Base-by-base conservation (phyloP, 2,329 filamentous ascomycete genomes). In the Nothophaeocryptopus gaeumannii region DNA sequence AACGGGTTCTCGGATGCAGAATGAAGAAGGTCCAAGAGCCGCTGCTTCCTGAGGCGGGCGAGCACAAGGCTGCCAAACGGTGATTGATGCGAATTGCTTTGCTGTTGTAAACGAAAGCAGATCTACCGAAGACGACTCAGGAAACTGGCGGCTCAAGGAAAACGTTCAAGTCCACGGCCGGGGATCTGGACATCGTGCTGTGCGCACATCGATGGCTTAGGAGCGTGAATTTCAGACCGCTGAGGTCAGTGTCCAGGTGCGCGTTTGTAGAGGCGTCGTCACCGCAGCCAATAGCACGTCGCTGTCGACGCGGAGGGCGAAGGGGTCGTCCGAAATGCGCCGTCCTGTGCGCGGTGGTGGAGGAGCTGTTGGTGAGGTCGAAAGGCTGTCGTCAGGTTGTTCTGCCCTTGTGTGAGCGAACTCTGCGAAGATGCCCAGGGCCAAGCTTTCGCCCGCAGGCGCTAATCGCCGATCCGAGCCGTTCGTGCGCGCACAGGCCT, bases 131-230 rank as follows among this genome's bases (percentile, higher is more conserved):
- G 39, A 58, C 41, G 51, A 51, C 57, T 69, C 66, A 69, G 61
- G 67, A 68, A 65, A 69, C 70, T 56, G 73, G 72, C 66, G 74
- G 72, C 71, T 77, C 74, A 77, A 78, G 74, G 75, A 76, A 68
- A 66, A 65, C 74, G 62, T 68, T 72, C 68, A 70, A 70, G 64
- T 67, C 65, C 67, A 70, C 60, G 64, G 70, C 71, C 69, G 70
- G 66, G 67, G 63, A 68, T 67, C 65, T 73, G 72, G 70, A 73
- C 74, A 77, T 77, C 67, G 66, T 76, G 73, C 71, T 70, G 62
- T 63, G 66, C 64, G 69, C 72, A 74, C 73, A 75, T 75, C 67
- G 56, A 65, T 59, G 53, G 55, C 47, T 50, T 50, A 20, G 37
- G 8, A 32, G 50, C 46, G 49, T 33, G 42, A 49, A 45, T 36